Evolutionary conservation across 2,329 filamentous ascomycete species (phyloP).

Genomic region (Neofusicoccum ribis): DNA sequence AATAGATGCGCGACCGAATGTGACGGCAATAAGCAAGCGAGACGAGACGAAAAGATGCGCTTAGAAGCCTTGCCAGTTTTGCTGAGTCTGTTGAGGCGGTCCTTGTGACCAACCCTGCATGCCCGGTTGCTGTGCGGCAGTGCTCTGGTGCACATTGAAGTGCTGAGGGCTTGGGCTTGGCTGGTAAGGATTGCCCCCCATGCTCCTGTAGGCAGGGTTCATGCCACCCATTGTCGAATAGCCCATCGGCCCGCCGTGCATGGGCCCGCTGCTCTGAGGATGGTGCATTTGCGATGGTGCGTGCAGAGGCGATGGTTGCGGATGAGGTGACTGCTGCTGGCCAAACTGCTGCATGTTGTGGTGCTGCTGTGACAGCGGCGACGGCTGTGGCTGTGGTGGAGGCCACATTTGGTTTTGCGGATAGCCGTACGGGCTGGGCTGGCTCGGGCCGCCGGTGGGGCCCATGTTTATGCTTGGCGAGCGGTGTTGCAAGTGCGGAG

Average conservation of each 20-base stretch:
- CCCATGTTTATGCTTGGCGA: slow-evolving; percentile 58
- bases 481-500: slow-evolving; percentile 66
- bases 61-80: slow-evolving; percentile 40
- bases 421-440: slow-evolving; percentile 49
- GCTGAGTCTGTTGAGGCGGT: slow-evolving; percentile 37
- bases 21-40: background rate
- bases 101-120: slow-evolving; percentile 54
- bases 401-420: slow-evolving; percentile 51
- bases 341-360: slow-evolving; percentile 48
- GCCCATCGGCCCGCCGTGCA: slow-evolving; percentile 42
- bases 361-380: slow-evolving; percentile 46
- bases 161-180: slow-evolving; percentile 49
- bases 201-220: slow-evolving; percentile 45
- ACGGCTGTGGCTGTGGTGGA: slow-evolving; percentile 49
- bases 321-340: slow-evolving; percentile 44
- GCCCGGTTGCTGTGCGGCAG: slow-evolving; percentile 48
- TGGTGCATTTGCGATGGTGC: slow-evolving; percentile 51
- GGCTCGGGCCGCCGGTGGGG: slow-evolving; percentile 37
- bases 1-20: background rate
- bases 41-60: slow-evolving; percentile 19
- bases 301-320: slow-evolving; percentile 52
- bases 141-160: slow-evolving; percentile 41
- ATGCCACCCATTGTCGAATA: slow-evolving; percentile 51
- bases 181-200: slow-evolving; percentile 51
- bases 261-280: slow-evolving; percentile 42